Conservation (phyloP, 345 rosid species). For the Corchorus capsularis region DNA sequence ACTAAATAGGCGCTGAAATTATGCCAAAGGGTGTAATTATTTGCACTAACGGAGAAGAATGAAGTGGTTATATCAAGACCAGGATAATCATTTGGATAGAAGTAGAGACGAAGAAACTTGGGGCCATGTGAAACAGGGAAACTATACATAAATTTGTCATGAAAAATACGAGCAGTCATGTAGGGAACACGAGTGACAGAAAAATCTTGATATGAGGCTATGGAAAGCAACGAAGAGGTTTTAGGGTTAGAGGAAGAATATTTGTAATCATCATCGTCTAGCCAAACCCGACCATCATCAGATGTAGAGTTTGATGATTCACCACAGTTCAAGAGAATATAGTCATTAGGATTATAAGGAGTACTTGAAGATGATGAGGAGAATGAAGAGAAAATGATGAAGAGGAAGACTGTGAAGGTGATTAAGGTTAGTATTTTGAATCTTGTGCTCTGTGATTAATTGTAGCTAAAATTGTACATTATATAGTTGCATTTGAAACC, state of each 20-base stretch:
- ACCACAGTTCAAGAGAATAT: constrained; percentile 11
- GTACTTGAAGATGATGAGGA: neutral
- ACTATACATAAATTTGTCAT: constrained; percentile 31
- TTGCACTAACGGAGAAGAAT: constrained; percentile 32
- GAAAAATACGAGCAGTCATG: constrained; percentile 28
- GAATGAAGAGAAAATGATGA: neutral
- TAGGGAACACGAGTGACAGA: neutral
- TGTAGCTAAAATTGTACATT: neutral
- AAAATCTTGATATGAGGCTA: neutral
- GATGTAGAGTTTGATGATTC: constrained; percentile 1
- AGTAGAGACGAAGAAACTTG: constrained; percentile 35
- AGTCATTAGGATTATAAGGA: constrained; percentile 10
- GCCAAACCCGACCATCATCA: constrained; percentile 12
- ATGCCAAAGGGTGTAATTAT: constrained; percentile 23
- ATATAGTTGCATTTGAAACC: no score
- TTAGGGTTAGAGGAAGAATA: neutral
- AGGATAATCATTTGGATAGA: neutral
- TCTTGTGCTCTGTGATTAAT: neutral
- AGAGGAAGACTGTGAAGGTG: neutral
- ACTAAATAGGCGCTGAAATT: constrained; percentile 33
- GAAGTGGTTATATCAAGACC: neutral
- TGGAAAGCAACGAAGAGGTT: neutral
- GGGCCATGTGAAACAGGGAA: constrained; percentile 38
- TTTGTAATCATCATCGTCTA: neutral
- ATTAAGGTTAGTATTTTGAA: neutral